These are phyloP conservation scores for Penicillium herquei DNA, from an alignment of 495 filamentous ascomycete species.

Conservation along the genomic window DNA sequence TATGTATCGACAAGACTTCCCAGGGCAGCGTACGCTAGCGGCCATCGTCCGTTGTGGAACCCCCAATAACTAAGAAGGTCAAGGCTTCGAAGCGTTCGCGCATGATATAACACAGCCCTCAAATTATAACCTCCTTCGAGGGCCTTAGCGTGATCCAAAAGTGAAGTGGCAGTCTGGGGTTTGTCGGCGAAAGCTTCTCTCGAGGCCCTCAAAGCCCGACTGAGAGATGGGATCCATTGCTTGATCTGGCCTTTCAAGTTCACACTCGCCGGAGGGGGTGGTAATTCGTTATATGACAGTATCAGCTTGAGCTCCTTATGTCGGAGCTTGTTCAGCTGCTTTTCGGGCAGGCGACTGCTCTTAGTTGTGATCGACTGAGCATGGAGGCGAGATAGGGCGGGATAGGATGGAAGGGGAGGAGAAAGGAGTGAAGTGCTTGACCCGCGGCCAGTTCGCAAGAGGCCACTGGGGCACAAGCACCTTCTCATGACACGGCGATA, in stretches of 20 bases:
- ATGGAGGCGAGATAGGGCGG: conserved; percentile 8
- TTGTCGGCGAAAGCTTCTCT: conserved; percentile 18
- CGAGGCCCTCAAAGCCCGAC: conserved; percentile 28
- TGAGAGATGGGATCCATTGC: too few species aligned
- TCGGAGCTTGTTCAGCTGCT: not conserved
- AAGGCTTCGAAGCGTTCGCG: conserved; percentile 35
- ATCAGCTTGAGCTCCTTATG: conserved; percentile 8
- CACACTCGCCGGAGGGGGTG: conserved; percentile 12
- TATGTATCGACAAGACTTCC: conserved; percentile 39
- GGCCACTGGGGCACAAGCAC: conserved; percentile 38
- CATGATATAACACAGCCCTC: conserved; percentile 24
- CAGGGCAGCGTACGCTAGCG: conserved; percentile 39
- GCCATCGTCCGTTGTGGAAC: conserved; percentile 42
- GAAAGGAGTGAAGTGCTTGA: conserved; percentile 9
- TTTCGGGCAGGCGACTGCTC: not conserved
- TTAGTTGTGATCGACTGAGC: conserved; percentile 1
- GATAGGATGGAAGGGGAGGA: conserved; percentile 9
- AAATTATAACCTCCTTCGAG: conserved; percentile 23
- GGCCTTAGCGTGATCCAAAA: conserved; percentile 15
- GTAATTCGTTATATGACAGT: conserved; percentile 12
- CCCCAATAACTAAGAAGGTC: conserved; percentile 33
- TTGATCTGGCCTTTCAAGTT: conserved; percentile 2
- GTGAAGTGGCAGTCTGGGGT: conserved; percentile 3
- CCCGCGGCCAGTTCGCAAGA: conserved; percentile 36
- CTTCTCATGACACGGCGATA: conserved; percentile 46